A percentile compares a stretch with the other conserved stretches of the same genome.
Evolutionary conservation across 192 early-diverging fungal genomes (phyloP).

Genomic region (Entophlyctis luteolus): DNA sequence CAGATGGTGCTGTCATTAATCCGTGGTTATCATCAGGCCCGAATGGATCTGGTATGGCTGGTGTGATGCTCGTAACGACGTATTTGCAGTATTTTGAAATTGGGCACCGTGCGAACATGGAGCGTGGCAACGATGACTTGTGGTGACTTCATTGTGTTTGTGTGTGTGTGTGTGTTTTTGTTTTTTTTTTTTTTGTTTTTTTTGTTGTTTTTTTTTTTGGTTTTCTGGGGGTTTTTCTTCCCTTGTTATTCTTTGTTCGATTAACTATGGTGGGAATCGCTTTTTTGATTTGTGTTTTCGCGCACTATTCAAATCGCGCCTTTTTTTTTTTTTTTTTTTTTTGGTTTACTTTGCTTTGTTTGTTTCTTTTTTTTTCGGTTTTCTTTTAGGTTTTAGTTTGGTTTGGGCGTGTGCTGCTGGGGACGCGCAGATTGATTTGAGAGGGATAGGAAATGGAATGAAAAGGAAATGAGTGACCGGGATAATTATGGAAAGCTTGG

Average conservation of each 20-base stretch:
- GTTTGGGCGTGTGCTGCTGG: neutral
- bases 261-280: neutral
- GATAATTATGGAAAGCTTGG: too few relatives aligned
- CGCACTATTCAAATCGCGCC: neutral
- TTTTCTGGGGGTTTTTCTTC: neutral
- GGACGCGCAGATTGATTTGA: too few relatives aligned
- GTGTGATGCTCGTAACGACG: constrained; percentile 82
- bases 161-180: neutral
- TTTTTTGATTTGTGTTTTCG: neutral
- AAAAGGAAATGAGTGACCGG: neutral
- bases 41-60: constrained; percentile 90
- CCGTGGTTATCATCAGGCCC: constrained; percentile 48
- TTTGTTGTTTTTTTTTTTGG: constrained; percentile 2
- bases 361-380: neutral
- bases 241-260: neutral
- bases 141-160: neutral
- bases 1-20: neutral
- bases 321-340: too few relatives aligned
- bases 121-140: neutral
- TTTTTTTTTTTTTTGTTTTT: constrained; percentile 1
- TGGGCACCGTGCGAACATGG: constrained; percentile 11
- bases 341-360: neutral
- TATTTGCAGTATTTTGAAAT: constrained; percentile 93
- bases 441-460: neutral
- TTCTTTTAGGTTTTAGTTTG: neutral